Conservation (phyloP, 192 early-diverging fungal genomes). For the Haplosporangium gracile region DNA sequence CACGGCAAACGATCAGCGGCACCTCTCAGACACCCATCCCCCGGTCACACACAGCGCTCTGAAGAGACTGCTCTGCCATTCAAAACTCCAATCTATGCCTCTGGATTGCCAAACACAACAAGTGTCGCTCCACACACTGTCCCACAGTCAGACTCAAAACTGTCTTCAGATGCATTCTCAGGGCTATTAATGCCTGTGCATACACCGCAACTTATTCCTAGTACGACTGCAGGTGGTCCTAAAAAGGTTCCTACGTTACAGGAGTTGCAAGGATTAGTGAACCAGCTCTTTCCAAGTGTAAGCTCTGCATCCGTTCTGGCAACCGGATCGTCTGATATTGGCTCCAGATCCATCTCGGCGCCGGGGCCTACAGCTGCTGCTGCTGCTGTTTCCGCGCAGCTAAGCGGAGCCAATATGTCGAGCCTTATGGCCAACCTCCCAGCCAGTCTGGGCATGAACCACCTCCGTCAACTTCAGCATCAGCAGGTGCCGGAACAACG, state of each 20-base stretch:
- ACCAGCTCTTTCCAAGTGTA: slow-evolving; percentile 36
- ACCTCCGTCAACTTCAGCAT: slow-evolving; percentile 15
- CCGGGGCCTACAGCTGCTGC: slow-evolving; percentile 10
- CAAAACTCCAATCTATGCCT: neutral
- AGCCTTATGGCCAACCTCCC: slow-evolving; percentile 34
- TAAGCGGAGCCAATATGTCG: slow-evolving; percentile 16
- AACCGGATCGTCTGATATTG: neutral
- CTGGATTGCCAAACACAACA: neutral
- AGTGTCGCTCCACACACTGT: neutral
- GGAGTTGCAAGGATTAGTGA: slow-evolving; percentile 44
- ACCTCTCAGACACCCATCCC: neutral
- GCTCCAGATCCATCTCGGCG: neutral
- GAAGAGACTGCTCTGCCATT: neutral
- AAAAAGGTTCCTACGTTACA: slow-evolving; percentile 31
- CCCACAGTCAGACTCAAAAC: neutral
- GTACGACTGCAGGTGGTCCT: neutral
- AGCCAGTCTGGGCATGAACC: slow-evolving; percentile 28
- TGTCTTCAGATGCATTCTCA: neutral
- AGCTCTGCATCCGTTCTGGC: neutral
- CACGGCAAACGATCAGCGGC: neutral
- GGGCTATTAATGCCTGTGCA: neutral
- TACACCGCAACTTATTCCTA: neutral
- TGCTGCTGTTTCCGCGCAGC: slow-evolving; percentile 32
- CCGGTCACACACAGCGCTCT: neutral
- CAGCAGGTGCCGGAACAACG: slow-evolving; percentile 9